Conservation (phyloP, 1,139 yeast genomes). For the Blastobotrys buckinghamii region DNA sequence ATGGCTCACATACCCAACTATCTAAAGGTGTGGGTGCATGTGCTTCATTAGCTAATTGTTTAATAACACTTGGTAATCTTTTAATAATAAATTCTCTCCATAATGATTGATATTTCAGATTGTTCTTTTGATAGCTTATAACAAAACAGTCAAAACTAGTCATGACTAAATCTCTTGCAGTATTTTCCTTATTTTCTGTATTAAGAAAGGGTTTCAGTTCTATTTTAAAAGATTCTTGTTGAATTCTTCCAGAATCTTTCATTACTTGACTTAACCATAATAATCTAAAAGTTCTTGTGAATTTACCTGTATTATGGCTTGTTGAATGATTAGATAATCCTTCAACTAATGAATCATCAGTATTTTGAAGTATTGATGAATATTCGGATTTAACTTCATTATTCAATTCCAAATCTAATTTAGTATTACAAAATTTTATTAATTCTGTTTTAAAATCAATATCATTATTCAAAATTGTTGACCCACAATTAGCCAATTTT, state of each 20-base stretch:
- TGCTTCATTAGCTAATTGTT: conserved; percentile 12
- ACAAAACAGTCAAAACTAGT: conserved; percentile 36
- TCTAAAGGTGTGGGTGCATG: conserved; percentile 14
- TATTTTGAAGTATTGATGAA: conserved; percentile 2
- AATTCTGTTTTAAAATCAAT: conserved; percentile 5
- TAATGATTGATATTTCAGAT: conserved; percentile 21
- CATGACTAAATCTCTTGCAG: conserved; percentile 29
- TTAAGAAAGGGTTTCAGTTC: conserved; percentile 29
- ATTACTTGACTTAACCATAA: conserved; percentile 32
- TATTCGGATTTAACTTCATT: conserved; percentile 3
- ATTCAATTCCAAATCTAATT: not conserved
- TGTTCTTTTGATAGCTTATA: conserved; percentile 27
- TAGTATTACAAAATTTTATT: conserved; percentile 1
- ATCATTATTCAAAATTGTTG: not conserved
- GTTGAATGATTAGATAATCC: not conserved
- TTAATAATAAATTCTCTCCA: conserved; percentile 32
- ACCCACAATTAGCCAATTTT: not conserved
- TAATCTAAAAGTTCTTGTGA: conserved; percentile 27
- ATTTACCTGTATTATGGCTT: conserved; percentile 14
- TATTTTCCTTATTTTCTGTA: conserved; percentile 24
- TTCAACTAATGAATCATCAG: not conserved
- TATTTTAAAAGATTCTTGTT: conserved; percentile 21
- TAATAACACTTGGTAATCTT: conserved; percentile 26
- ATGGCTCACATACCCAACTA: conserved; percentile 24
- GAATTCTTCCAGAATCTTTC: conserved; percentile 24